These are phyloP conservation scores for Neocatenulostroma microsporum DNA, from an alignment of 2,329 filamentous ascomycete species.

Conservation along the genomic window DNA sequence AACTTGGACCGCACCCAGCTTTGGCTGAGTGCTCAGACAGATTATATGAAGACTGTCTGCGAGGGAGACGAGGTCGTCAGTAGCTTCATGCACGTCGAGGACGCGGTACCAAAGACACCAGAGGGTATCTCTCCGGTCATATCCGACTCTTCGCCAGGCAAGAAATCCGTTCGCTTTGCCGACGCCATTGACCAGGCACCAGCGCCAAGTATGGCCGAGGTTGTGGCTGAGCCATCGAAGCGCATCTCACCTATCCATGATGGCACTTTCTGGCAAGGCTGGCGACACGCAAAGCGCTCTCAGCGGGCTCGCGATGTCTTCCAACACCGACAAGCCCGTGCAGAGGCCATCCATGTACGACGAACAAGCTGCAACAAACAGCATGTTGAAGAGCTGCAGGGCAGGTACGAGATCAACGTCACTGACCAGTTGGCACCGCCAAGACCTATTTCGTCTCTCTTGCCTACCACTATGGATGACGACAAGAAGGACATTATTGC, in stretches of 20 bases:
- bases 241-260: conserved; percentile 30
- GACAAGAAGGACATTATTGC: conserved; percentile 27
- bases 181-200: too few species aligned
- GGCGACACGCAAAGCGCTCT: conserved; percentile 49
- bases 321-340: conserved; percentile 73
- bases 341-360: conserved; percentile 79
- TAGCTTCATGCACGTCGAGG: conserved; percentile 24
- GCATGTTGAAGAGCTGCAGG: conserved; percentile 74
- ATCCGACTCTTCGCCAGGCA: conserved; percentile 37
- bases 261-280: conserved; percentile 75
- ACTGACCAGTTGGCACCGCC: conserved; percentile 36
- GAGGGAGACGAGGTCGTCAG: conserved; percentile 24
- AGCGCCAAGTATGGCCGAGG: too few species aligned
- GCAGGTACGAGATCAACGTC: conserved; percentile 68
- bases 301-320: conserved; percentile 64
- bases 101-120: conserved; percentile 25
- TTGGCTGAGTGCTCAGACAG: conserved; percentile 77
- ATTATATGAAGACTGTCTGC: conserved; percentile 46
- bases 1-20: conserved; percentile 77
- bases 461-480: conserved; percentile 31
- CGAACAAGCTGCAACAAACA: conserved; percentile 64
- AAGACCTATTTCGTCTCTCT: conserved; percentile 40
- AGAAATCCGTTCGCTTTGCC: conserved; percentile 72
- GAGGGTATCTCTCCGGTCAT: conserved; percentile 17
- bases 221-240: conserved; percentile 9